Evolutionary conservation across 177 flowering plant species (phyloP).

Genomic region (Telopea speciosissima): DNA sequence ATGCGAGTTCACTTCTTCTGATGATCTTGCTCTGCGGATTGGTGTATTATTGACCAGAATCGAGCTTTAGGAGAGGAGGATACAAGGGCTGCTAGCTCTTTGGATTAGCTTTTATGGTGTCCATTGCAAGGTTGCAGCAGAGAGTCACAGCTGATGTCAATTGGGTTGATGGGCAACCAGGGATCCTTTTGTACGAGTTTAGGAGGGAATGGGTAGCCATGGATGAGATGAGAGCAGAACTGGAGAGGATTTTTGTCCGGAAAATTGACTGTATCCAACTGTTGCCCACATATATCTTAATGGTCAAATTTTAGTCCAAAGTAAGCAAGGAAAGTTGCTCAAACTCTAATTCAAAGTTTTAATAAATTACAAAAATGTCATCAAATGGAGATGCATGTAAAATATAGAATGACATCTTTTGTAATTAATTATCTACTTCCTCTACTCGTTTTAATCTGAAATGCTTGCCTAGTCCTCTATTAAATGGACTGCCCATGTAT

Average conservation of each 20-base stretch:
- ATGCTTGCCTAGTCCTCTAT: too few species aligned
- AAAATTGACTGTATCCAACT: too few species aligned
- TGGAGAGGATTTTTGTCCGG: slow-evolving; percentile 75
- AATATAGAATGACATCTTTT: too few species aligned
- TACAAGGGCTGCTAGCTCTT: slow-evolving; percentile 55
- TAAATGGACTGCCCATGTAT: too few species aligned
- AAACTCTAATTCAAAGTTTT: too few species aligned
- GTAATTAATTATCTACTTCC: too few species aligned
- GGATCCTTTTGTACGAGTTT: slow-evolving; percentile 65
- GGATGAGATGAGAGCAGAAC: slow-evolving; percentile 71
- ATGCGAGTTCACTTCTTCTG: slow-evolving; percentile 74
- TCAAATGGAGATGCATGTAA: too few species aligned
- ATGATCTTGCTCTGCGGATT: slow-evolving; percentile 69
- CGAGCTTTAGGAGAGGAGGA: slow-evolving; percentile 41
- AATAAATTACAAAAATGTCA: too few species aligned
- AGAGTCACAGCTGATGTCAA: slow-evolving; percentile 63
- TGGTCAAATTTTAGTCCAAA: too few species aligned
- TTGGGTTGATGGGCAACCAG: slow-evolving; percentile 39
- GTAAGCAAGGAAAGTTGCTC: too few species aligned
- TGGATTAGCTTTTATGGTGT: slow-evolving; percentile 74
- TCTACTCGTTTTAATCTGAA: too few species aligned
- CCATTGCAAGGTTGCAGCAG: slow-evolving; percentile 69
- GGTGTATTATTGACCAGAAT: slow-evolving; percentile 64
- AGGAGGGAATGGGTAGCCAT: slow-evolving; percentile 51
- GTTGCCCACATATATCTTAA: too few species aligned